Percentiles rank a stretch among this genome's conserved stretches.
Evolutionary conservation across 2,329 filamentous ascomycete genomes (phyloP).

Genomic region (Clonostachys solani): DNA sequence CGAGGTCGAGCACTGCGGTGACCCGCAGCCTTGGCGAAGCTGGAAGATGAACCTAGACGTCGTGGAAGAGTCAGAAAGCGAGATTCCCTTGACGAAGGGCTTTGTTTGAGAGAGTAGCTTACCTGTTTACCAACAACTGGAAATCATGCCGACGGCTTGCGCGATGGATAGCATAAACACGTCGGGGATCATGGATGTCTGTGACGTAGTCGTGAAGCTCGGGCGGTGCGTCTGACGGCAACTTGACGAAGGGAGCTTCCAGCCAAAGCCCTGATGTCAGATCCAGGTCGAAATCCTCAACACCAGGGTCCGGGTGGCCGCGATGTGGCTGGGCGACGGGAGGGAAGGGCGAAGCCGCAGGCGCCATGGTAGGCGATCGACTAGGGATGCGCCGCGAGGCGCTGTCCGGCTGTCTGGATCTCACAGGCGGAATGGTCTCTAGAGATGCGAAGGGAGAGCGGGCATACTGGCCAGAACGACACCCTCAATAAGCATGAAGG

Average conservation of each 20-base stretch:
- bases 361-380: no score
- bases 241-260: slow-evolving; percentile 51
- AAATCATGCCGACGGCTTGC: slow-evolving; percentile 59
- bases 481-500: no score
- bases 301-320: no score
- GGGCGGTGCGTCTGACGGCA: slow-evolving; percentile 56
- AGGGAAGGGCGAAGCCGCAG: no score
- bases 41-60: slow-evolving; percentile 69
- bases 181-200: slow-evolving; percentile 56
- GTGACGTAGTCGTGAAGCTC: slow-evolving; percentile 52
- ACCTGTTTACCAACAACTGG: slow-evolving; percentile 66
- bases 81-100: not conserved
- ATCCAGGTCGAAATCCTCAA: slow-evolving; percentile 19
- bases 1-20: slow-evolving; percentile 62
- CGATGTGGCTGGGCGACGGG: no score
- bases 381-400: no score
- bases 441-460: no score
- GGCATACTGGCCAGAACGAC: no score
- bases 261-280: slow-evolving; percentile 57
- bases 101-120: slow-evolving; percentile 11
- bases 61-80: not conserved
- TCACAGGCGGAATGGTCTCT: no score
- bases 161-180: slow-evolving; percentile 56
- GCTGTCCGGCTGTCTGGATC: no score
- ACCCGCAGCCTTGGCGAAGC: slow-evolving; percentile 76